Base-by-base conservation (phyloP, 1,284 basidiomycete genomes). In the Ceratobasidium sp. region DNA sequence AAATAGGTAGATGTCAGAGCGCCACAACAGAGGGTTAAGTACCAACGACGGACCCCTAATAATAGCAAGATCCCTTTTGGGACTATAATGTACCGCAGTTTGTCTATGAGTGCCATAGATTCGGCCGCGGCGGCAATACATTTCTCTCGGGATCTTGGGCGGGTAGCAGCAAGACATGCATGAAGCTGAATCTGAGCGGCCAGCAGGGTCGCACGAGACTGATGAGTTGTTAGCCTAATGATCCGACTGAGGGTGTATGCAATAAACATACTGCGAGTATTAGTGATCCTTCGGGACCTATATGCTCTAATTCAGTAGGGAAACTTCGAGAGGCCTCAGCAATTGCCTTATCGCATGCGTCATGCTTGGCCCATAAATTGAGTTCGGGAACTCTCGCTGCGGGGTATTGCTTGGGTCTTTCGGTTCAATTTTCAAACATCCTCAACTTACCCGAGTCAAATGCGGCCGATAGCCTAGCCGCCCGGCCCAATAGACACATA, bases 151-250 rank as follows among this genome's bases (percentile, higher is more conserved):
- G 60, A 64, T 2, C 9, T 6, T 36, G 39, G 33, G 25, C 39
- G 21, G 30, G 19, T n/a, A 11, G 8, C 29, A 11, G 60, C 47
- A 6, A 64, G 50, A 8, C 19, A 46, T 1, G 49, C 19, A 27
- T 64, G 60, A 2, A 64, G 39, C 21, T 54, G 49, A 25, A 64
- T 21, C 5, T 29, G 50, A 4, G 49, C 50, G 9, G 60, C 60
- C 19, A 64, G 21, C 36, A 64, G 36, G 1, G 60, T 64, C n/a
- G 60, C 50, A 19, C 60, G 60, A 29, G 60, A 30, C 60, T 64
- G 47, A 13, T 14, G 19, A 53, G 14, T 33, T 44, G 19, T 42
- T 50, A 42, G 47, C 7, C 36, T 14, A 29, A 21, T 30, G 13
- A 7, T 25, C 47, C 19, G 39, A 27, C n/a, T n/a, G n/a, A 53